phyloP scores from a whole-genome alignment of 192 early-diverging fungal genomes.

The Coemansia javaensis region DNA sequence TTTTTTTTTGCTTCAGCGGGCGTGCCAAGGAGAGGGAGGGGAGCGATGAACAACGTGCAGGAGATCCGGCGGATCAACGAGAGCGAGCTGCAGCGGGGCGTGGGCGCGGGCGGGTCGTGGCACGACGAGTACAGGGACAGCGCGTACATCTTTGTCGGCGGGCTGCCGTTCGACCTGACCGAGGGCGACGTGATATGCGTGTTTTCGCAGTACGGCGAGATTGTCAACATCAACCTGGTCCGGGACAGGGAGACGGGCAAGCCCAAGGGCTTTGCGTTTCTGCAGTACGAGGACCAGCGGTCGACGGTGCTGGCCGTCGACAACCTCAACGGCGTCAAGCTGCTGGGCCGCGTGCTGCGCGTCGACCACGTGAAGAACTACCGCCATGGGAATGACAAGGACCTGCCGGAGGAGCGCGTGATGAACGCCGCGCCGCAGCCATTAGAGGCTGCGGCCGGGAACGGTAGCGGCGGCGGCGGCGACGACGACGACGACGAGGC shows the following conservation, averaged over 20 bases:
- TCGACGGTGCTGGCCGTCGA: conserved; percentile 90
- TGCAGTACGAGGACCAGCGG: conserved; percentile 91
- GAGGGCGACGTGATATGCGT: conserved; percentile 92
- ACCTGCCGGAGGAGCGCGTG: conserved; percentile 20
- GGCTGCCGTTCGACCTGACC: conserved; percentile 75
- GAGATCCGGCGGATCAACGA: conserved; percentile 82
- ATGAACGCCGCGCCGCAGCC: conserved; percentile 56
- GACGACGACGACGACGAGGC: conserved; percentile 30
- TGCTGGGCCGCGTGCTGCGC: conserved; percentile 56
- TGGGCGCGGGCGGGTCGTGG: conserved; percentile 63
- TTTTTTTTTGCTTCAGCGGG: not conserved
- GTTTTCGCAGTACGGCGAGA: conserved; percentile 90
- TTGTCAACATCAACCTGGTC: conserved; percentile 84
- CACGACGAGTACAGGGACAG: conserved; percentile 86
- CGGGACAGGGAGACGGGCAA: conserved; percentile 84
- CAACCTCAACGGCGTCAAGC: conserved; percentile 80
- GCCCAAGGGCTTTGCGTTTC: conserved; percentile 78
- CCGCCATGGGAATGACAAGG: conserved; percentile 58
- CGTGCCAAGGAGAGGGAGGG: no score
- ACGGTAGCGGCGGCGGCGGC: conserved; percentile 6
- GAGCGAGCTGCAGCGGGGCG: conserved; percentile 55
- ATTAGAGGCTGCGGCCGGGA: conserved; percentile 4
- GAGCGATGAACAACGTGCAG: conserved; percentile 66
- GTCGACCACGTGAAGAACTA: conserved; percentile 73
- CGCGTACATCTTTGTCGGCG: conserved; percentile 85